These are phyloP conservation scores for Phialemoniopsis sp. DNA, from an alignment of 2,329 filamentous ascomycete genomes.

Conservation along the genomic window DNA sequence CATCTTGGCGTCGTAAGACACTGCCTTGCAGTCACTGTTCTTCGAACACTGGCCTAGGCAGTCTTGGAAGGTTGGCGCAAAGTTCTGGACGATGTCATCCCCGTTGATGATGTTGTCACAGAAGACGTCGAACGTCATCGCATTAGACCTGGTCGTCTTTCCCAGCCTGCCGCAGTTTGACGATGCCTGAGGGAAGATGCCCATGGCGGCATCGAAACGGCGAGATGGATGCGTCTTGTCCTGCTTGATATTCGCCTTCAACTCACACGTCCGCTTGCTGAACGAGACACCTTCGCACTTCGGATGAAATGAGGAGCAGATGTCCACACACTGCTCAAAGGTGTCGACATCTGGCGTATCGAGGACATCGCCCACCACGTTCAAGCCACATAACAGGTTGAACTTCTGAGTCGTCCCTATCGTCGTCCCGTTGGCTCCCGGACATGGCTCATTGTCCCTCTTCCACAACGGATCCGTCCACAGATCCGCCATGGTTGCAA, in stretches of 20 bases:
- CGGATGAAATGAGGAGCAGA: slow-evolving; percentile 22
- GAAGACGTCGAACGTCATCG: slow-evolving; percentile 13
- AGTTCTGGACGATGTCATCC: slow-evolving; percentile 19
- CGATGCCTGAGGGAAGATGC: slow-evolving; percentile 15
- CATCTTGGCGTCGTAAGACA: slow-evolving; percentile 18
- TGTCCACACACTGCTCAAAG: slow-evolving; percentile 18
- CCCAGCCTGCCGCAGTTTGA: slow-evolving; percentile 19
- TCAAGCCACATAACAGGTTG: slow-evolving; percentile 17
- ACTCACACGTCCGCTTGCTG: slow-evolving; percentile 17
- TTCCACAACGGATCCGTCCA: too few relatives aligned
- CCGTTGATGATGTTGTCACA: slow-evolving; percentile 20
- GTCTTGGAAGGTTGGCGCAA: slow-evolving; percentile 18
- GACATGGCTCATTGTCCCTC: slow-evolving; percentile 11
- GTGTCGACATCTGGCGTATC: slow-evolving; percentile 12
- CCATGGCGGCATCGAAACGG: slow-evolving; percentile 17
- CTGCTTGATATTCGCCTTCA: slow-evolving; percentile 14
- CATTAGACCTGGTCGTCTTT: slow-evolving; percentile 7
- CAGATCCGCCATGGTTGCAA: too few relatives aligned
- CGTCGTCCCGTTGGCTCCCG: slow-evolving; percentile 17
- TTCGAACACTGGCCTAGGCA: slow-evolving; percentile 19
- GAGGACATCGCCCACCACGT: slow-evolving; percentile 14
- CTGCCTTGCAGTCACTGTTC: slow-evolving; percentile 16
- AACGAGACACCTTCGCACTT: slow-evolving; percentile 19
- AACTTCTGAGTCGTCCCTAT: slow-evolving; percentile 18
- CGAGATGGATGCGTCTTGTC: slow-evolving; percentile 9